phyloP scores from a whole-genome alignment of 768 basidiomycete species.

The Mycena epipterygia region DNA sequence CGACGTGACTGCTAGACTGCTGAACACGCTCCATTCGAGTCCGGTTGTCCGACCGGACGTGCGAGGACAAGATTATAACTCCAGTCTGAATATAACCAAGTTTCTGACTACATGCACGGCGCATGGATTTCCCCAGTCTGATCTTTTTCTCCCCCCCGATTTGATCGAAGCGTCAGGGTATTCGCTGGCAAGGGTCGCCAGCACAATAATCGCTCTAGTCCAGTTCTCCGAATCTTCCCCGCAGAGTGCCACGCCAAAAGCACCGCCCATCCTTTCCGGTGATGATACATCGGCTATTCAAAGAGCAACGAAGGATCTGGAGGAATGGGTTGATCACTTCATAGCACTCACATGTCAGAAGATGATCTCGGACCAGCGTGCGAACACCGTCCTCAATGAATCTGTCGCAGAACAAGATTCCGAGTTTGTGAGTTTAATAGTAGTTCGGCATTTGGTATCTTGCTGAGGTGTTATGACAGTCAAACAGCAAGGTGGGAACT shows the following conservation, averaged over 20 bases:
- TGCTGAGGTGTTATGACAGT: conserved; percentile 4
- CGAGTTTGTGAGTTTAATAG: conserved; percentile 27
- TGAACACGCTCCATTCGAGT: conserved; percentile 67
- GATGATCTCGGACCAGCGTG: conserved; percentile 16
- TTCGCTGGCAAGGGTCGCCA: conserved; percentile 64
- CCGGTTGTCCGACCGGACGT: conserved; percentile 60
- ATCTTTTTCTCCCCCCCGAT: conserved; percentile 63
- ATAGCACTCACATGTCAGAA: conserved; percentile 19
- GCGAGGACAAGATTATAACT: conserved; percentile 62
- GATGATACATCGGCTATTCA: conserved; percentile 1
- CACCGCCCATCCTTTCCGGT: neutral
- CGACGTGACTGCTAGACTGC: conserved; percentile 53
- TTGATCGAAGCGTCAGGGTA: conserved; percentile 62
- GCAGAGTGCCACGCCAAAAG: neutral
- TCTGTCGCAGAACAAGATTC: neutral
- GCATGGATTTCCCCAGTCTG: conserved; percentile 57
- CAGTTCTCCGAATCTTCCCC: conserved; percentile 36
- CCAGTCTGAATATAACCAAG: conserved; percentile 60
- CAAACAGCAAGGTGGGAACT: conserved; percentile 31
- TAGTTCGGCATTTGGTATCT: neutral
- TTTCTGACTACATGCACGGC: conserved; percentile 64
- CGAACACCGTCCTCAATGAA: neutral
- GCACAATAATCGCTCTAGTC: conserved; percentile 63
- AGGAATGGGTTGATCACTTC: conserved; percentile 25
- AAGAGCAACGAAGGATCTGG: conserved; percentile 12